Conservation (phyloP, 371 early-diverging fungal species). For the Rhizopus delemar region DNA sequence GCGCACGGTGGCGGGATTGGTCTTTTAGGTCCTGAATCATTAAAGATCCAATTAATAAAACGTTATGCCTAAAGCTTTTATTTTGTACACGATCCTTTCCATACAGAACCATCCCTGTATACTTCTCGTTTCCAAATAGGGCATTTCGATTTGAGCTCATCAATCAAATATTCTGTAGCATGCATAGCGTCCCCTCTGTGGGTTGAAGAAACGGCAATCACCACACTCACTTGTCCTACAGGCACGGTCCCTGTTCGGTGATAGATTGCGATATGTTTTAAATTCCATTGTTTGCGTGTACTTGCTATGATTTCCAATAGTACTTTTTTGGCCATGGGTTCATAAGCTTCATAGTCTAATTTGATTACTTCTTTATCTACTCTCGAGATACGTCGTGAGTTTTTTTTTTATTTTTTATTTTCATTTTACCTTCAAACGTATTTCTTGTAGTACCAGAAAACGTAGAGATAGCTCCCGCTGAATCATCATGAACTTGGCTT, state of each 20-base stretch:
- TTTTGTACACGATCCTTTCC: conserved; percentile 61
- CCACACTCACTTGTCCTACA: conserved; percentile 78
- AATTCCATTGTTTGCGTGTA: conserved; percentile 65
- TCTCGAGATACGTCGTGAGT: neutral
- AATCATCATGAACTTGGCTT: conserved; percentile 60
- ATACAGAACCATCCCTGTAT: conserved; percentile 74
- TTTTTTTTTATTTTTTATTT: neutral
- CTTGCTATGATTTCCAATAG: conserved; percentile 56
- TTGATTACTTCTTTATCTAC: conserved; percentile 67
- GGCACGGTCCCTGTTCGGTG: conserved; percentile 80
- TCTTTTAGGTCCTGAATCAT: conserved; percentile 29
- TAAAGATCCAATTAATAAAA: conserved; percentile 24
- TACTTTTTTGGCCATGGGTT: conserved; percentile 76
- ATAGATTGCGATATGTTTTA: conserved; percentile 70
- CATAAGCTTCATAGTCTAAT: conserved; percentile 83
- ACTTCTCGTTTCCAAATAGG: conserved; percentile 94
- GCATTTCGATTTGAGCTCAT: conserved; percentile 77
- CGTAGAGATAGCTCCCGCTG: conserved; percentile 81
- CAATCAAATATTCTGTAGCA: conserved; percentile 79
- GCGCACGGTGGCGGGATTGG: conserved; percentile 27
- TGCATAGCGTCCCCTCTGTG: conserved; percentile 78
- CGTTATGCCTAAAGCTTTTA: conserved; percentile 13
- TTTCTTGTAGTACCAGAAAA: conserved; percentile 87
- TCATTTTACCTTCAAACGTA: conserved; percentile 69
- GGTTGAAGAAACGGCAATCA: conserved; percentile 77